These are phyloP conservation scores for Colletotrichum chrysophilum DNA, from an alignment of 2,329 filamentous ascomycete species.

Conservation along the genomic window DNA sequence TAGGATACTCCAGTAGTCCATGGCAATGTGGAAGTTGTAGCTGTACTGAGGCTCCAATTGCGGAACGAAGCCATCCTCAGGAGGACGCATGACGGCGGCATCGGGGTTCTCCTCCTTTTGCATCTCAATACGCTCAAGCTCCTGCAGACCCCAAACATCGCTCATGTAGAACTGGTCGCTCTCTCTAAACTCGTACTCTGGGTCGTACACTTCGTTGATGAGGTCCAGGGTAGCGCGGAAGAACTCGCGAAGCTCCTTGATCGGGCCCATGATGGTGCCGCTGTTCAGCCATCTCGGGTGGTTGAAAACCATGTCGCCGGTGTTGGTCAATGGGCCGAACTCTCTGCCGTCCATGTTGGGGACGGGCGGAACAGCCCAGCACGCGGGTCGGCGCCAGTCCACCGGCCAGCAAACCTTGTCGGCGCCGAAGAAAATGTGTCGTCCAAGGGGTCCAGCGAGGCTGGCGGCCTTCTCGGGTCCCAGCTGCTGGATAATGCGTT, in stretches of 20 bases:
- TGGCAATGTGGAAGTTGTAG: conserved; percentile 36
- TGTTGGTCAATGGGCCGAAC: conserved; percentile 41
- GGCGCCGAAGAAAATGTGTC: conserved; percentile 48
- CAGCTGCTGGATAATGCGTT: conserved; percentile 54
- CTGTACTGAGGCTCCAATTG: conserved; percentile 20
- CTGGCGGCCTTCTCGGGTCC: conserved; percentile 39
- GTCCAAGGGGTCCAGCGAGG: conserved; percentile 34
- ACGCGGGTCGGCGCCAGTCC: conserved; percentile 39
- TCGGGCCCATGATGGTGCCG: conserved; percentile 48
- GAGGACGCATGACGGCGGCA: conserved; percentile 17
- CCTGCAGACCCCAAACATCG: conserved; percentile 47
- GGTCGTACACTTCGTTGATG: conserved; percentile 38
- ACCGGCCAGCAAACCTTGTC: conserved; percentile 51
- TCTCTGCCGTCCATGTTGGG: conserved; percentile 34
- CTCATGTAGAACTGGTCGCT: conserved; percentile 50
- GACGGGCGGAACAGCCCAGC: conserved; percentile 42
- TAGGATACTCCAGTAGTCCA: conserved; percentile 45
- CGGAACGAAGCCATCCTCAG: conserved; percentile 26
- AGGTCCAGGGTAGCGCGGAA: conserved; percentile 33
- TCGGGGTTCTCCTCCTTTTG: conserved; percentile 26
- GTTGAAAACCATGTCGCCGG: conserved; percentile 32
- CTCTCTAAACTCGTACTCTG: conserved; percentile 33
- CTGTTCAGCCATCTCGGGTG: conserved; percentile 50
- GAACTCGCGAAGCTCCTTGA: conserved; percentile 33
- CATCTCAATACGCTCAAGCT: conserved; percentile 40